phyloP scores from a whole-genome alignment of 805 yeast genomes.

The Barnettozyma wickerhamii region DNA sequence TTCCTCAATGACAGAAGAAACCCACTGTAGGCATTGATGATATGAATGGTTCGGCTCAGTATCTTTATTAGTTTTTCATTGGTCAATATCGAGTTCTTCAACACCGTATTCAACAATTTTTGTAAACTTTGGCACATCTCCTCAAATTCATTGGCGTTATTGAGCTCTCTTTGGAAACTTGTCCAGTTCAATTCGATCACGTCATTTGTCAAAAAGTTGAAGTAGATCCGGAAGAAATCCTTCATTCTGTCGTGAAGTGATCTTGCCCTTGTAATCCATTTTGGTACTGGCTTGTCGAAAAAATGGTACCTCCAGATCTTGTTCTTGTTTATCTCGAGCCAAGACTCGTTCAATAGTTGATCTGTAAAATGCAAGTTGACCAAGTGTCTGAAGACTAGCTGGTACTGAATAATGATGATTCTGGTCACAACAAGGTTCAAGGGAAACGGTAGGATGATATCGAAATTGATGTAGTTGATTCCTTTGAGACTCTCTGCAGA shows the following conservation, averaged over 20 bases:
- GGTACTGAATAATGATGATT: slow-evolving; percentile 72
- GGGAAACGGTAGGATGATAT: slow-evolving; percentile 79
- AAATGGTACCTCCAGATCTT: slow-evolving; percentile 59
- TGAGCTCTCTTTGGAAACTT: slow-evolving; percentile 31
- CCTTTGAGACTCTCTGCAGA: slow-evolving; percentile 35
- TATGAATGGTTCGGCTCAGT: slow-evolving; percentile 40
- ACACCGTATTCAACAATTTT: slow-evolving; percentile 53
- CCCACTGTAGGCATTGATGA: slow-evolving; percentile 44
- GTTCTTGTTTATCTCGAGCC: slow-evolving; percentile 66
- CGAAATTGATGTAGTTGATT: slow-evolving; percentile 50
- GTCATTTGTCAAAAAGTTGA: slow-evolving; percentile 50
- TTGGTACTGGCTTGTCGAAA: slow-evolving; percentile 38
- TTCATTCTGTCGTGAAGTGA: slow-evolving; percentile 47
- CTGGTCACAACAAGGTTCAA: slow-evolving; percentile 68
- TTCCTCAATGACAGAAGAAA: slow-evolving; percentile 51
- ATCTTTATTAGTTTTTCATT: slow-evolving; percentile 47
- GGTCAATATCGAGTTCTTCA: slow-evolving; percentile 66
- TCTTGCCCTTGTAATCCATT: slow-evolving; percentile 53
- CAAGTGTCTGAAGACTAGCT: slow-evolving; percentile 70
- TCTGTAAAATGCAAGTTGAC: slow-evolving; percentile 60
- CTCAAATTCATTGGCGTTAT: slow-evolving; percentile 35
- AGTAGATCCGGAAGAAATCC: slow-evolving; percentile 50
- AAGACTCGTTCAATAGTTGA: slow-evolving; percentile 55
- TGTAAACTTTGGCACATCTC: slow-evolving; percentile 43
- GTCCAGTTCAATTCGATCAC: slow-evolving; percentile 55